phyloP scores from a whole-genome alignment of 352 stramenopile genomes.

The Globisporangium paroecandrum region DNA sequence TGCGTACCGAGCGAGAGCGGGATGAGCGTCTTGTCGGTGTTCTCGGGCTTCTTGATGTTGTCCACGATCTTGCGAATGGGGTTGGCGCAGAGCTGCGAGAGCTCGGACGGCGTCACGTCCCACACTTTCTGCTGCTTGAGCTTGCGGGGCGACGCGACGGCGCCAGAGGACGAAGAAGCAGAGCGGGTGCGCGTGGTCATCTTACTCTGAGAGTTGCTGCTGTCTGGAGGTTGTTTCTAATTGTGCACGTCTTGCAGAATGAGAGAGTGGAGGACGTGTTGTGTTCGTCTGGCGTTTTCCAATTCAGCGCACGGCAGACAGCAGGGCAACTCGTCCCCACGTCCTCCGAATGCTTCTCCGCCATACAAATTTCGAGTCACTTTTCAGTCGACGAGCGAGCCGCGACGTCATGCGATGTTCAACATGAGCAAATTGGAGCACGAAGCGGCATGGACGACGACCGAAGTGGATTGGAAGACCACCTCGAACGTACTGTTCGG shows the following conservation, averaged over 20 bases:
- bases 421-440: neutral
- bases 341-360: neutral
- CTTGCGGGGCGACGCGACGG: conserved; percentile 24
- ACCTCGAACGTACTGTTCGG: neutral
- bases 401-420: neutral
- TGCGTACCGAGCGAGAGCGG: conserved; percentile 86
- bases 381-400: neutral
- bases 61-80: conserved; percentile 95
- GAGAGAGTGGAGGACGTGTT: conserved; percentile 12
- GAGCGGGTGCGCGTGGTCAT: conserved; percentile 48
- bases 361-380: conserved; percentile 4
- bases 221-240: neutral
- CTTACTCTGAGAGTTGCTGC: neutral
- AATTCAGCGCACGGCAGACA: neutral
- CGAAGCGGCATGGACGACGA: conserved; percentile 1
- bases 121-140: conserved; percentile 52
- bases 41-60: conserved; percentile 89
- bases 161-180: conserved; percentile 1
- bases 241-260: conserved; percentile 2
- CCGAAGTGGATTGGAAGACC: conserved; percentile 5
- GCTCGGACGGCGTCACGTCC: conserved; percentile 66
- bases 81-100: conserved; percentile 79
- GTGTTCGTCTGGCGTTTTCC: neutral
- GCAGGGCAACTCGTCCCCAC: neutral
- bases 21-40: conserved; percentile 89